These are phyloP conservation scores for Paraconiothyrium sp. DNA, from an alignment of 2,329 filamentous ascomycete species.

Conservation along the genomic window DNA sequence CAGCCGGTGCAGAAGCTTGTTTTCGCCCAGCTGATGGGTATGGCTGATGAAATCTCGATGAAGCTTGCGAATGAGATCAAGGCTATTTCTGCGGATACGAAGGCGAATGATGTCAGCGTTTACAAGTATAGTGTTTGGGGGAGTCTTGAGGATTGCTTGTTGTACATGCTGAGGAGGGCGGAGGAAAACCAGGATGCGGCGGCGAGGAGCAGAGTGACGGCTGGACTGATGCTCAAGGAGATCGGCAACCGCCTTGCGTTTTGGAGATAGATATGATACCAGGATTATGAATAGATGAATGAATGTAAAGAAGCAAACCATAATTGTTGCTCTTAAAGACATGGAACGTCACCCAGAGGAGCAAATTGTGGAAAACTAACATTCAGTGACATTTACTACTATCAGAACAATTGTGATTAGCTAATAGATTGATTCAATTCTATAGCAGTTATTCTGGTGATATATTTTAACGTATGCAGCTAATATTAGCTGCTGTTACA, in stretches of 20 bases:
- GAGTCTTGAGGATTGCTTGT: slow-evolving; percentile 10
- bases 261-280: slow-evolving; percentile 12
- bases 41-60: slow-evolving; percentile 15
- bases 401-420: too few species aligned
- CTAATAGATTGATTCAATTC: too few species aligned
- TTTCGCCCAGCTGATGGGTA: slow-evolving; percentile 15
- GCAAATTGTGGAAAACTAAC: too few species aligned
- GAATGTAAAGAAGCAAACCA: not conserved
- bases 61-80: slow-evolving; percentile 10
- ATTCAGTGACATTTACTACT: too few species aligned
- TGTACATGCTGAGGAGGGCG: slow-evolving; percentile 14
- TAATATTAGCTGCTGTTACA: too few species aligned
- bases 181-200: slow-evolving; percentile 16
- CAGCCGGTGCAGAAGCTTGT: slow-evolving; percentile 15
- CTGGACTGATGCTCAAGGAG: slow-evolving; percentile 11
- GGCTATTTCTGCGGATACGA: too few species aligned
- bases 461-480: too few species aligned
- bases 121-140: slow-evolving; percentile 17
- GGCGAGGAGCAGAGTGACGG: slow-evolving; percentile 9
- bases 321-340: too few species aligned
- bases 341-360: too few species aligned
- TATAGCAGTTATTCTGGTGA: too few species aligned
- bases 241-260: slow-evolving; percentile 10
- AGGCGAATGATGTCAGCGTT: slow-evolving; percentile 1
- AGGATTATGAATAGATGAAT: not conserved